These are phyloP conservation scores for Huntiella omanensis DNA, from an alignment of 2,329 filamentous ascomycete genomes.

Conservation along the genomic window DNA sequence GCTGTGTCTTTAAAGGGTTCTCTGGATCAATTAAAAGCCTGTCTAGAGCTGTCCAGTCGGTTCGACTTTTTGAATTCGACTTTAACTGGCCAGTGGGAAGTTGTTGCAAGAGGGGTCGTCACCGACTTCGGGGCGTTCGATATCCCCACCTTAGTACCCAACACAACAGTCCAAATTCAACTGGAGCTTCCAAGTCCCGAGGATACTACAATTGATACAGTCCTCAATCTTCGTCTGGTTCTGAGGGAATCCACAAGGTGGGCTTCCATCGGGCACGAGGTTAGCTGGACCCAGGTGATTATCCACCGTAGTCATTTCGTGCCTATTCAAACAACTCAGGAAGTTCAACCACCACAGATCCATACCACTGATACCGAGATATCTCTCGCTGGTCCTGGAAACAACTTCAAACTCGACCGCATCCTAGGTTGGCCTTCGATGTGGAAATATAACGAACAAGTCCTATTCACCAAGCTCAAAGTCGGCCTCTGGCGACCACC, in stretches of 20 bases:
- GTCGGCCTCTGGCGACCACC: slow-evolving; percentile 3
- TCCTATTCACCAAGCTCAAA: neutral
- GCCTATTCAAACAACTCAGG: neutral
- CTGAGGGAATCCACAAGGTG: slow-evolving; percentile 27
- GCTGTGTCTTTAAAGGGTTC: slow-evolving; percentile 19
- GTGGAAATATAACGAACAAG: slow-evolving; percentile 7
- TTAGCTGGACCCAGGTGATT: slow-evolving; percentile 32
- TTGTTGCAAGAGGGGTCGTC: neutral
- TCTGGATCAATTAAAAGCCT: neutral
- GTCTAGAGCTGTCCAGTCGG: slow-evolving; percentile 29
- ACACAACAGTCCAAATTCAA: neutral
- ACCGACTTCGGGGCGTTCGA: neutral
- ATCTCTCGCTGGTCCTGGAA: neutral
- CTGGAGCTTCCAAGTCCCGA: neutral
- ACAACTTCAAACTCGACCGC: neutral
- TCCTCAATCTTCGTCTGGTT: slow-evolving; percentile 25
- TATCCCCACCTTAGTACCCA: neutral
- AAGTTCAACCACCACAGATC: neutral
- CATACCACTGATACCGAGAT: neutral
- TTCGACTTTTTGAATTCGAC: slow-evolving; percentile 32
- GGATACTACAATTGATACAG: neutral
- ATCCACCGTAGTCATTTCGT: neutral
- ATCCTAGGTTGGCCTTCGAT: neutral
- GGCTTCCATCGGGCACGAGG: slow-evolving; percentile 32
- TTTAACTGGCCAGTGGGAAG: slow-evolving; percentile 12